phyloP scores from a whole-genome alignment of 1,284 basidiomycete genomes.

The Kwoniella shivajii region DNA sequence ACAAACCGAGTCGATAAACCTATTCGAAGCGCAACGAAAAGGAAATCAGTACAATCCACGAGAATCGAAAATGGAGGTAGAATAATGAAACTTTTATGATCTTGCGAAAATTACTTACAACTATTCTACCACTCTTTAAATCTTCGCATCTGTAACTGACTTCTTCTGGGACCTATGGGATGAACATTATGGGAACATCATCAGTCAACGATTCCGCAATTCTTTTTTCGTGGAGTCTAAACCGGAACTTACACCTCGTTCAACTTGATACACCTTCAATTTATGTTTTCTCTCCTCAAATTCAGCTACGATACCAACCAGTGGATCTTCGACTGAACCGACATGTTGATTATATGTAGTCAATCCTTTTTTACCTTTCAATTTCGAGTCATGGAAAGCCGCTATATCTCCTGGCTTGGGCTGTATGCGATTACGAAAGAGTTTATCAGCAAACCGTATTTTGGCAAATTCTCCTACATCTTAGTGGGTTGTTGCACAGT shows the following conservation, averaged over 20 bases:
- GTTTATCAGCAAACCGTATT: not conserved
- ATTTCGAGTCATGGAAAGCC: constrained; percentile 70
- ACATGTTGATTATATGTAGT: constrained; percentile 69
- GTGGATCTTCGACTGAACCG: constrained; percentile 62
- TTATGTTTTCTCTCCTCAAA: constrained; percentile 77
- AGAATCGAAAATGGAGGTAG: not conserved
- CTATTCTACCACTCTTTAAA: constrained; percentile 77
- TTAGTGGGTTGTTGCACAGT: too few species aligned
- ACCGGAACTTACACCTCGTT: constrained; percentile 41
- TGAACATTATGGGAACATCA: constrained; percentile 11
- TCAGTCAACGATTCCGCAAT: not conserved
- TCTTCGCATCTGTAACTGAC: constrained; percentile 85
- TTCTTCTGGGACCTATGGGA: constrained; percentile 71
- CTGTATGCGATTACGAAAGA: too few species aligned
- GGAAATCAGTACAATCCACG: constrained; percentile 47
- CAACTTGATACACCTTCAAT: constrained; percentile 72
- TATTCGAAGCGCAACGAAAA: constrained; percentile 76
- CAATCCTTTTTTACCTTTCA: constrained; percentile 83
- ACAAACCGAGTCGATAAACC: constrained; percentile 82
- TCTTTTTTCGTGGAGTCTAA: not conserved
- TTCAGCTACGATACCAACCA: constrained; percentile 76
- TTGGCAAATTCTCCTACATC: not conserved
- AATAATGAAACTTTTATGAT: not conserved
- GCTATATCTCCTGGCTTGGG: constrained; percentile 79
- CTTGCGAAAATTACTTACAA: constrained; percentile 58